Base-by-base conservation (phyloP, 1,139 yeast species). In the Taphrina confusa region DNA sequence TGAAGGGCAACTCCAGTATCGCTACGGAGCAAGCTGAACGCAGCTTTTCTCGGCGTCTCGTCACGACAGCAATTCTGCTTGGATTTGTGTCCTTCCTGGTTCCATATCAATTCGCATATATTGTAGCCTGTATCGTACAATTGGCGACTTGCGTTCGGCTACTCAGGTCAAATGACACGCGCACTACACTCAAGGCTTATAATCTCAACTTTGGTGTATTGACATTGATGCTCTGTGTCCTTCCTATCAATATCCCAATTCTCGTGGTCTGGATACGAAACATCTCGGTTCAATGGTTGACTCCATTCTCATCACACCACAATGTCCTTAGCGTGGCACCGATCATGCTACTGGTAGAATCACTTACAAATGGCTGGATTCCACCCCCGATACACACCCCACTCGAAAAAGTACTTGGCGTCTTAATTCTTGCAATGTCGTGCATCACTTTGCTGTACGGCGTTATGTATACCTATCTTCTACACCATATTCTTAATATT, bases 21-120 rank as follows among this genome's bases (percentile, higher is more conserved):
- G 28, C 40, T 20, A 42, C 30, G 23, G 37, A 39, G n/a, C 49
- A 31, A n/a, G 42, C 42, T n/a, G 52, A 18, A 23, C 44, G 50
- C 16, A 40, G 37, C 39, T 37, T 63, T 9, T 60, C 59, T 16
- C 40, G 63, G 18, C 61, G 68, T 16, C 11, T 65, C 30, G 30
- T 66, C 12, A 64, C 65, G 2, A 71, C 78, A 0, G 57, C 76
- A 1, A 23, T 79, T 1, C 65, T 84, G 27, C 61, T 77, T 12
- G 61, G 71, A 0, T 68, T 76, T 23, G 85, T 86, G 3, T 75
- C 84, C 28, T 71, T 83, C 37, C 84, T 83, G 68, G 74, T 87
- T 25, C 96, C 96, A 0, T 89, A 84, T 68, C 96, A 89, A 70
- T 78, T 88, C 68, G 90, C 87, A 0, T 87, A 79, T 68, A 73